Base-by-base conservation (phyloP, 805 yeast genomes). In the Pichia kluyveri region DNA sequence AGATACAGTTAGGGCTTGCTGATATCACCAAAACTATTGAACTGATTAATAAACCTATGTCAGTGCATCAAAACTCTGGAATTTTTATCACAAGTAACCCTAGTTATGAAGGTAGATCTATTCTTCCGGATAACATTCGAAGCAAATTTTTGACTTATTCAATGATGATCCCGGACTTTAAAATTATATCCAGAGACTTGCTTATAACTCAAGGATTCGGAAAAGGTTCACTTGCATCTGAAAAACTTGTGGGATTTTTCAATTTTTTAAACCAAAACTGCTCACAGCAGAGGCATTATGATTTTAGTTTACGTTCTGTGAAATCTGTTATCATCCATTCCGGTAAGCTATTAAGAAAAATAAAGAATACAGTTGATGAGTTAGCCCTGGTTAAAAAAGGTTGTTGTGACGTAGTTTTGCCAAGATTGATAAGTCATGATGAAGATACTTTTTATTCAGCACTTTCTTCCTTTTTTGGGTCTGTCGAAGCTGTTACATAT, bases 1-100 rank as follows among this genome's bases (percentile, higher is more conserved):
- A 63, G 28, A 85, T 89, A 38, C 91, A 87, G 57, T 54, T 59
- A 8, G 83, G 83, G 0, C 58, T 85, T 34, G 41, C 46, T 3
- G 23, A 47, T 1, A 30, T 52, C 44, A 34, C 36, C 1, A 28
- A 55, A 0, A 50, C 51, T 4, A 63, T 78, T 11, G 70, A 69
- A 15, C 56, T 83, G 1, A 61, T 76, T 14, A 79, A 75, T 1
- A 70, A 66, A 43, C 47, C 54, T 2, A 50, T 75, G 0, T 44
- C 51, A 0, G 70, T 83, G 1, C 57, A 73, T 44, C 60, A 65
- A 3, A 72, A 74, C 28, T 72, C 86, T 0, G 96, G 95, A 0
- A 68, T 91, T 0, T 90, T 90, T 60, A 80, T 91, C 1, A 91
- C 98, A 0, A 83, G 89, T 85, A 91, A 91, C 59, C 97, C 96